These are phyloP conservation scores for Fusarium sp. DNA, from an alignment of 2,329 filamentous ascomycete genomes.

Conservation along the genomic window DNA sequence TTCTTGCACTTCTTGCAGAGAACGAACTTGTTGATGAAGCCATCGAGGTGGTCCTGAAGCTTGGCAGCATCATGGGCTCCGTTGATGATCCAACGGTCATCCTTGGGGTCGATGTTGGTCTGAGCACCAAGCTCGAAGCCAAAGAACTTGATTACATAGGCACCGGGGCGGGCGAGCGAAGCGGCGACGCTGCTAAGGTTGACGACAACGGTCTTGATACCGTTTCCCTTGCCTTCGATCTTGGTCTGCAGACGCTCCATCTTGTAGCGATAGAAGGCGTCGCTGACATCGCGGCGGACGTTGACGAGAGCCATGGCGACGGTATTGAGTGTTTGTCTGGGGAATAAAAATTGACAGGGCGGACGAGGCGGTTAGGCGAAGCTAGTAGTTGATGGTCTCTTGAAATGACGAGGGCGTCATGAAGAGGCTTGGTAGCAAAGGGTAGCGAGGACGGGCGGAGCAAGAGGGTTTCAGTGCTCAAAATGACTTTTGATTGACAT, in stretches of 20 bases:
- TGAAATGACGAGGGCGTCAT: conserved; percentile 51
- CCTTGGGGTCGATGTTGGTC: conserved; percentile 96
- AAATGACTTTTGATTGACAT: conserved; percentile 66
- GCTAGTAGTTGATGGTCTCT: conserved; percentile 31
- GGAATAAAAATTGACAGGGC: conserved; percentile 26
- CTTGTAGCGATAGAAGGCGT: conserved; percentile 99
- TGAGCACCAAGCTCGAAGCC: conserved; percentile 98
- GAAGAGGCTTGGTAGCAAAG: conserved; percentile 48
- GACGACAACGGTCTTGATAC: conserved; percentile 98
- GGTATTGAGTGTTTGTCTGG: conserved; percentile 47
- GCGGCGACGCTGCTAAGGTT: conserved; percentile 94
- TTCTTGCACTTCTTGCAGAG: conserved; percentile 99
- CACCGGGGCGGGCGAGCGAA: conserved; percentile 89
- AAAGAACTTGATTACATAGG: conserved; percentile 99
- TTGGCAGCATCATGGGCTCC: conserved; percentile 94
- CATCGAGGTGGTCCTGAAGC: conserved; percentile 97
- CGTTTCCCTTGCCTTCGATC: conserved; percentile 99
- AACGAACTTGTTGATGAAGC: conserved; percentile 98
- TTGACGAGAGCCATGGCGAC: conserved; percentile 96
- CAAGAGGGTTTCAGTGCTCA: conserved; percentile 64
- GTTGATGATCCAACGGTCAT: conserved; percentile 99
- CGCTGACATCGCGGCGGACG: conserved; percentile 96
- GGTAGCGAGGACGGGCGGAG: conserved; percentile 52
- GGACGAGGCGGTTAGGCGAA: conserved; percentile 15
- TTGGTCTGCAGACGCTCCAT: conserved; percentile 99